Evolutionary conservation across 192 early-diverging fungal genomes (phyloP).

Genomic region (Coemansia sp.): DNA sequence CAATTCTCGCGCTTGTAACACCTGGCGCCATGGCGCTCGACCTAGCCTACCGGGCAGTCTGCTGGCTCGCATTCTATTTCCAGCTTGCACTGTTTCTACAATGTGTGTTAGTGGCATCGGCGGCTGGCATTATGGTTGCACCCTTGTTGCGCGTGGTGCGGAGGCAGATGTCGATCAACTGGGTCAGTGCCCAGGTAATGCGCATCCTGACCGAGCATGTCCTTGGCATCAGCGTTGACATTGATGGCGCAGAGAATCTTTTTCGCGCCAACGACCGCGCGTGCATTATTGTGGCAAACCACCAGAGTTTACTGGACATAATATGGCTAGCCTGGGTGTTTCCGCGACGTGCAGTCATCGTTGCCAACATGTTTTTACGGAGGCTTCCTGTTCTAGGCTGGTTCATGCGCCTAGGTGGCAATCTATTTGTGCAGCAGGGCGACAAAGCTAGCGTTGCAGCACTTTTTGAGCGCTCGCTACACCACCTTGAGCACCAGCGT

Average conservation of each 20-base stretch:
- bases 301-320: slow-evolving; percentile 80
- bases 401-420: slow-evolving; percentile 76
- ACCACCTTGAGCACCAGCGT: slow-evolving; percentile 68
- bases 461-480: slow-evolving; percentile 71
- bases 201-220: slow-evolving; percentile 50
- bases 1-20: not conserved
- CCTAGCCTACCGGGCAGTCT: slow-evolving; percentile 10
- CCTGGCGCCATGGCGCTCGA: slow-evolving; percentile 17
- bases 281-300: slow-evolving; percentile 77
- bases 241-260: slow-evolving; percentile 62
- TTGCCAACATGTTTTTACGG: slow-evolving; percentile 69
- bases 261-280: slow-evolving; percentile 47
- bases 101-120: slow-evolving; percentile 31
- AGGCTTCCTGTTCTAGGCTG: slow-evolving; percentile 72
- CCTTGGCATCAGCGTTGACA: slow-evolving; percentile 58
- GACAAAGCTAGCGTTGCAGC: slow-evolving; percentile 77
- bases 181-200: slow-evolving; percentile 58
- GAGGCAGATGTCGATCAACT: slow-evolving; percentile 55
- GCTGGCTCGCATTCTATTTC: slow-evolving; percentile 26
- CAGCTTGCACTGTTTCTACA: slow-evolving; percentile 40
- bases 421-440: slow-evolving; percentile 84
- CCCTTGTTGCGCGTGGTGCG: slow-evolving; percentile 30
- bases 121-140: slow-evolving; percentile 23
- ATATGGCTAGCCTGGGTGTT: slow-evolving; percentile 64
- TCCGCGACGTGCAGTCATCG: slow-evolving; percentile 61